Evolutionary conservation across 768 basidiomycete genomes (phyloP).

Genomic region (Agrocybe praecox): DNA sequence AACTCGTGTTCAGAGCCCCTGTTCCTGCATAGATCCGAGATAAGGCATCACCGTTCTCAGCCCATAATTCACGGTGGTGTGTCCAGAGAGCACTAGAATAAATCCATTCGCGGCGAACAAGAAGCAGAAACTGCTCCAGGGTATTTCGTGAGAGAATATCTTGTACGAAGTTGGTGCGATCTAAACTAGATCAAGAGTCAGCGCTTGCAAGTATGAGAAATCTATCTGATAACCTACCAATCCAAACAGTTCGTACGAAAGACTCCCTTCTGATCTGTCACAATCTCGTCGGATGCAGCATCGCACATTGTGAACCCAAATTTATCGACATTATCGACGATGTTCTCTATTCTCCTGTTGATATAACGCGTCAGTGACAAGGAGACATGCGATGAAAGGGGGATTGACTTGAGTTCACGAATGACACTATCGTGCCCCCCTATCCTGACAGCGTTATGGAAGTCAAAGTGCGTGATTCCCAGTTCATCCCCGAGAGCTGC

Average conservation of each 20-base stretch:
- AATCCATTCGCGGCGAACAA: conserved; percentile 79
- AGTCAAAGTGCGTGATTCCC: conserved; percentile 89
- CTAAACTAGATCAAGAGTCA: conserved; percentile 57
- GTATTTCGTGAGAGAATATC: conserved; percentile 87
- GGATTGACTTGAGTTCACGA: conserved; percentile 64
- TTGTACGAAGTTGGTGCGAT: conserved; percentile 97
- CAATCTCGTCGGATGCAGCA: conserved; percentile 59
- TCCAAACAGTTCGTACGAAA: conserved; percentile 96
- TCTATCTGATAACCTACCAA: conserved; percentile 55
- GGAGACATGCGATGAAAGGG: not conserved
- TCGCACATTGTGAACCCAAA: conserved; percentile 90
- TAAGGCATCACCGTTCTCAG: conserved; percentile 93
- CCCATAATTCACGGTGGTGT: conserved; percentile 93
- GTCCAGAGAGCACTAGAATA: conserved; percentile 74
- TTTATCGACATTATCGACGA: conserved; percentile 67
- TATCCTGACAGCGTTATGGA: conserved; percentile 79
- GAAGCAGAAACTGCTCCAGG: conserved; percentile 79
- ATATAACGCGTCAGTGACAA: conserved; percentile 3
- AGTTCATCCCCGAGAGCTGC: conserved; percentile 67
- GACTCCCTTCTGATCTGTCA: conserved; percentile 89
- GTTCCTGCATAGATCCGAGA: conserved; percentile 95
- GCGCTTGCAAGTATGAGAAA: not conserved
- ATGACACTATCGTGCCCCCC: conserved; percentile 89
- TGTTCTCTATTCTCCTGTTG: conserved; percentile 58
- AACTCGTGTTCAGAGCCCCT: conserved; percentile 93